A percentile compares a stretch with the other conserved stretches of the same genome.
Evolutionary conservation across 2,329 filamentous ascomycete species (phyloP).

Genomic region (Aspergillus sp.): DNA sequence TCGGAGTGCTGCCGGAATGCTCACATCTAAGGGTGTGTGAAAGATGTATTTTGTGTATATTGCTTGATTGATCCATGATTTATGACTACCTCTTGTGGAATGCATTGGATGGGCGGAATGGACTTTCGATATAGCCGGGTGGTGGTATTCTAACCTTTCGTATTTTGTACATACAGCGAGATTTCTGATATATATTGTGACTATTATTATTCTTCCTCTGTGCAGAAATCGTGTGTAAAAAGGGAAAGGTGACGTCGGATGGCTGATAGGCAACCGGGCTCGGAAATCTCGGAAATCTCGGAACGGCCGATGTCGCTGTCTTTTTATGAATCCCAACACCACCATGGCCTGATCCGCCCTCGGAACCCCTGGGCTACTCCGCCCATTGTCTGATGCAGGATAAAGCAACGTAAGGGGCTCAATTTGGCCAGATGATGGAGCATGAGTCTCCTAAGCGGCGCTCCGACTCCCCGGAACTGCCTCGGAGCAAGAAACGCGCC

Average conservation of each 20-base stretch:
- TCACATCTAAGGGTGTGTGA: constrained; percentile 21
- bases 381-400: background rate
- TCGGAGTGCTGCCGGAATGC: constrained; percentile 31
- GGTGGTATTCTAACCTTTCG: too few species aligned
- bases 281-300: background rate
- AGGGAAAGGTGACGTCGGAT: too few species aligned
- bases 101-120: background rate
- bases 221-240: too few species aligned
- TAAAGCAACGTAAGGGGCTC: background rate
- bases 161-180: too few species aligned
- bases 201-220: too few species aligned
- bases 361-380: background rate
- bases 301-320: background rate
- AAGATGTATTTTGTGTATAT: background rate
- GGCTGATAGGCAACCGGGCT: background rate
- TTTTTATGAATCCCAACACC: too few species aligned
- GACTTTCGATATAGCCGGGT: too few species aligned
- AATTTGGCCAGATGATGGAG: constrained; percentile 5
- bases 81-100: constrained; percentile 1
- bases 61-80: background rate
- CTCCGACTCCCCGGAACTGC: constrained; percentile 14
- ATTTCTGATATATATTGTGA: too few species aligned
- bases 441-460: constrained; percentile 3
- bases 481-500: constrained; percentile 28
- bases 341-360: background rate